Evolutionary conservation across 257 asterid genomes (phyloP).

Genomic region (Solanum etuberosum): DNA sequence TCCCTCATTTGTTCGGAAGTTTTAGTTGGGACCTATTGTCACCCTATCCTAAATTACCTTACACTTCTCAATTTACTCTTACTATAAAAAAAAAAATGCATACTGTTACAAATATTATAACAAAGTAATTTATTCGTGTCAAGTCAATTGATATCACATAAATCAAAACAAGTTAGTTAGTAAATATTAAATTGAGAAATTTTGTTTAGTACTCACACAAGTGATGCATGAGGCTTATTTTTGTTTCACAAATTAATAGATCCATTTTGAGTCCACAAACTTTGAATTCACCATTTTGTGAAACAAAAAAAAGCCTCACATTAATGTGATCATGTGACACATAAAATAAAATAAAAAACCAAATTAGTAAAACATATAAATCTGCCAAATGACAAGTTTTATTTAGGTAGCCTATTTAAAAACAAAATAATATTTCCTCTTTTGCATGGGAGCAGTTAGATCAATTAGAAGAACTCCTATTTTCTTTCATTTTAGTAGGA

Average conservation of each 20-base stretch:
- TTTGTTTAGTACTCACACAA: too few relatives aligned
- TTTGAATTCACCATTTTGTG: too few relatives aligned
- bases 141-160: too few relatives aligned
- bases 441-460: neutral
- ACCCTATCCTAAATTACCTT: neutral
- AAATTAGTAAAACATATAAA: neutral
- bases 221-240: neutral
- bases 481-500: neutral
- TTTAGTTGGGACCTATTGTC: neutral
- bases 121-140: neutral
- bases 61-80: neutral
- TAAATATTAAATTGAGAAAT: neutral
- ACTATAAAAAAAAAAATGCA: neutral
- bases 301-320: neutral
- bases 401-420: neutral
- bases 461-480: neutral
- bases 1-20: neutral
- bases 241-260: too few relatives aligned
- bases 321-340: neutral
- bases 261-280: neutral
- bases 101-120: neutral
- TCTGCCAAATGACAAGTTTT: neutral
- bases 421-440: neutral
- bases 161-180: too few relatives aligned
- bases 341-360: too few relatives aligned